Evolutionary conservation across 768 basidiomycete species (phyloP).

Genomic region (Phaffia tasmanica): DNA sequence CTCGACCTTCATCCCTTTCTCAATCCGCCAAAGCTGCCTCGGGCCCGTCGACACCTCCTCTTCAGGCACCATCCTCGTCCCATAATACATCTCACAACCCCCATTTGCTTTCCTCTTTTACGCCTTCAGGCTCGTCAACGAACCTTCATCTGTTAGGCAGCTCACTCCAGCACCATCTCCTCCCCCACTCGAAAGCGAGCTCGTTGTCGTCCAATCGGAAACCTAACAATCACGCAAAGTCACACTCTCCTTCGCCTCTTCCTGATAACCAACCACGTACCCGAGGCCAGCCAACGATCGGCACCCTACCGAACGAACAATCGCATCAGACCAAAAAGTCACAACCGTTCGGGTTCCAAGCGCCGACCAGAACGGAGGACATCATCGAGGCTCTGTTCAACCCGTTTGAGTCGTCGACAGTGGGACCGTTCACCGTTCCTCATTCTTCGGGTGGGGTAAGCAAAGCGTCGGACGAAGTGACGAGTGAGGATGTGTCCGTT

Average conservation of each 20-base stretch:
- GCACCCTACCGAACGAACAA: neutral
- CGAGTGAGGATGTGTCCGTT: no score
- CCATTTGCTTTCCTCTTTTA: no score
- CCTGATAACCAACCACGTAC: slow-evolving; percentile 5
- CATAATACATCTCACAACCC: no score
- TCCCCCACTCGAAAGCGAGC: neutral
- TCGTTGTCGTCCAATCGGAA: slow-evolving; percentile 1
- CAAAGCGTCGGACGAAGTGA: no score
- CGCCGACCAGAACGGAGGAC: slow-evolving; percentile 50
- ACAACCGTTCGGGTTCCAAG: neutral
- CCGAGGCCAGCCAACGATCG: neutral
- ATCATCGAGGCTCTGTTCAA: slow-evolving; percentile 74
- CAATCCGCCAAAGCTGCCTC: no score
- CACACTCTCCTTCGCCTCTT: neutral
- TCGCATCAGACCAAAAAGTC: neutral
- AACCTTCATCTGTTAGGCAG: no score
- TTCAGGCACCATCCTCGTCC: no score
- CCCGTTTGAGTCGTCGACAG: slow-evolving; percentile 39
- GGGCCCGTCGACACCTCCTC: no score
- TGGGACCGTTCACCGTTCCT: no score
- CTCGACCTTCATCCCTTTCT: no score
- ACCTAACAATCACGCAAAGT: slow-evolving; percentile 1
- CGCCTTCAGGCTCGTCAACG: no score
- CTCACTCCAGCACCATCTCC: neutral
- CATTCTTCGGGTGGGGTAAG: no score